Evolutionary conservation across 2,329 filamentous ascomycete genomes (phyloP).

Genomic region (Fusarium beomiforme): DNA sequence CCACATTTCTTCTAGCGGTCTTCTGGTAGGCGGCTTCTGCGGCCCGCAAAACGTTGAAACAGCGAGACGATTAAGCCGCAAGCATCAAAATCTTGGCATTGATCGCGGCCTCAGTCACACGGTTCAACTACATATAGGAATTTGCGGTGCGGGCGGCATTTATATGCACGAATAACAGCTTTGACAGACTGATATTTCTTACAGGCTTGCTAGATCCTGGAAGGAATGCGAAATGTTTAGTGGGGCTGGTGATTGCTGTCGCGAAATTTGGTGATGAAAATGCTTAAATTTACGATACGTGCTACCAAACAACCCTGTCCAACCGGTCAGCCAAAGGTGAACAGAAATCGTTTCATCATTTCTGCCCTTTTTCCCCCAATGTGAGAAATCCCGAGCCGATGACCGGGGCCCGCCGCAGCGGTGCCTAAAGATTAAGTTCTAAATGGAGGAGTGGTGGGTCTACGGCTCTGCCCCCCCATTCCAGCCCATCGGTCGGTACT

Average conservation of each 20-base stretch:
- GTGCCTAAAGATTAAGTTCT: background rate
- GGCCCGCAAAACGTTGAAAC: background rate
- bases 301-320: background rate
- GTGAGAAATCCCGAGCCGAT: background rate
- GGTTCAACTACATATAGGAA: background rate
- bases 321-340: background rate
- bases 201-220: background rate
- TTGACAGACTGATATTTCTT: background rate
- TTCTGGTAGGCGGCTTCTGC: background rate
- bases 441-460: background rate
- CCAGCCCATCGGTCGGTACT: background rate
- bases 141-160: background rate
- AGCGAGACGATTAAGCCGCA: fast-evolving
- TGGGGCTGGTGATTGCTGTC: too few relatives aligned
- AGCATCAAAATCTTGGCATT: fast-evolving
- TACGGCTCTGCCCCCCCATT: background rate
- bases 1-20: background rate
- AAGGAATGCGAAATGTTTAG: fast-evolving
- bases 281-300: background rate
- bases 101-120: fast-evolving
- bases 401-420: background rate
- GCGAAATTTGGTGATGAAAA: fast-evolving
- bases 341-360: background rate
- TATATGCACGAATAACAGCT: fast-evolving
- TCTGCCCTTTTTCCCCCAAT: too few relatives aligned